Evolutionary conservation across 129 eudicot species (phyloP).

Genomic region (Heracleum sosnowskyi): DNA sequence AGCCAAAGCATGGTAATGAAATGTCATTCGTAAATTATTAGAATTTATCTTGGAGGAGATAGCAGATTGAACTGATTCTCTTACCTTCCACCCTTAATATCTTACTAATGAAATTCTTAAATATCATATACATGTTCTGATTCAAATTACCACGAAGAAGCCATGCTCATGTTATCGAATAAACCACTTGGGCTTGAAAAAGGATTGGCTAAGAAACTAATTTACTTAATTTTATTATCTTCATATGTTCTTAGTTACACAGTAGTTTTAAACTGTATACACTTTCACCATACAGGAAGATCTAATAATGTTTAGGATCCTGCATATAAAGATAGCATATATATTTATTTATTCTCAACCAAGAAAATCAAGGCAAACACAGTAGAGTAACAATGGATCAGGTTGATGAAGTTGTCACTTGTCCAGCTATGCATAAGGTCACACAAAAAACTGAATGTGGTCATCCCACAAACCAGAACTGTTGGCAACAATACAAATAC

Average conservation of each 20-base stretch:
- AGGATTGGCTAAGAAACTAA: not conserved
- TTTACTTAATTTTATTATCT: not conserved
- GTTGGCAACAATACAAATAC: not conserved
- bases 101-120: not conserved
- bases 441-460: not conserved
- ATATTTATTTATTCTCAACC: no score
- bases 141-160: not conserved
- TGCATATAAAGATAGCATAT: not conserved
- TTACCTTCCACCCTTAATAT: not conserved
- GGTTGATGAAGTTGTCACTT: not conserved
- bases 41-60: not conserved
- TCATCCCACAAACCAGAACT: not conserved
- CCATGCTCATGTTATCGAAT: not conserved
- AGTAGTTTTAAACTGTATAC: not conserved
- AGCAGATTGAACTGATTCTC: not conserved
- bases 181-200: not conserved
- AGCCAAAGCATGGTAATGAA: not conserved
- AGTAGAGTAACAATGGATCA: not conserved
- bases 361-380: not conserved
- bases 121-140: not conserved
- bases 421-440: not conserved
- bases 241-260: not conserved
- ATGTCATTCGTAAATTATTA: not conserved
- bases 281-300: no score
- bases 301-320: not conserved